phyloP scores from a whole-genome alignment of 1,284 basidiomycete genomes.

The Ganoderma sinense region DNA sequence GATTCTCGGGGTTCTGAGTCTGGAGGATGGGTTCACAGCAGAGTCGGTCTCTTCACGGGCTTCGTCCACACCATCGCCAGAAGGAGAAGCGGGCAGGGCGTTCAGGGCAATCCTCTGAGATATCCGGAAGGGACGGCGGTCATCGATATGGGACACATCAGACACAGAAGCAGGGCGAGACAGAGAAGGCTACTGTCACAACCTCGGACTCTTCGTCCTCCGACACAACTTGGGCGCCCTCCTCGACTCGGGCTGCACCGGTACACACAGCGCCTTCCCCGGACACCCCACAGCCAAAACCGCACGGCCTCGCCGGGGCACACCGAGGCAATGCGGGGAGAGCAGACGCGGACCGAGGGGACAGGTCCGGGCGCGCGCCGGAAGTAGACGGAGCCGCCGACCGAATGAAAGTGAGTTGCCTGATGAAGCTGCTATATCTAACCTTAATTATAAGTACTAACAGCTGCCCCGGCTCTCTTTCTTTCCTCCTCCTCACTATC shows the following conservation, averaged over 20 bases:
- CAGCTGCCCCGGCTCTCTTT: slow-evolving; percentile 9
- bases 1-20: background rate
- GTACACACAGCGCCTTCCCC: slow-evolving; percentile 2
- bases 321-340: background rate
- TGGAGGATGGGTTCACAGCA: slow-evolving; percentile 12
- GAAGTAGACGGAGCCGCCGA: background rate
- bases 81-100: slow-evolving; percentile 5
- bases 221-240: background rate
- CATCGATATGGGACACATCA: slow-evolving; percentile 10
- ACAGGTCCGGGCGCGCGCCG: background rate
- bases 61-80: slow-evolving; percentile 3
- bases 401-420: slow-evolving; percentile 17
- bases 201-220: background rate
- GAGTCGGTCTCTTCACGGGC: slow-evolving; percentile 4
- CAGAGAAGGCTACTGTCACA: background rate
- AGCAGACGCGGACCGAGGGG: background rate
- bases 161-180: slow-evolving; percentile 1
- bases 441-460: slow-evolving; percentile 27
- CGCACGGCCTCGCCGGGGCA: slow-evolving; percentile 7
- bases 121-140: slow-evolving; percentile 1
- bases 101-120: background rate
- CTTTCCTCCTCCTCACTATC: slow-evolving; percentile 13
- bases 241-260: slow-evolving; percentile 5
- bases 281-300: background rate
- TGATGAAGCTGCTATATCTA: slow-evolving; percentile 23